Percentiles rank a stretch among this genome's conserved stretches.
phyloP scores from a whole-genome alignment of 495 filamentous ascomycete species.

The Penicillium bialowiezense region DNA sequence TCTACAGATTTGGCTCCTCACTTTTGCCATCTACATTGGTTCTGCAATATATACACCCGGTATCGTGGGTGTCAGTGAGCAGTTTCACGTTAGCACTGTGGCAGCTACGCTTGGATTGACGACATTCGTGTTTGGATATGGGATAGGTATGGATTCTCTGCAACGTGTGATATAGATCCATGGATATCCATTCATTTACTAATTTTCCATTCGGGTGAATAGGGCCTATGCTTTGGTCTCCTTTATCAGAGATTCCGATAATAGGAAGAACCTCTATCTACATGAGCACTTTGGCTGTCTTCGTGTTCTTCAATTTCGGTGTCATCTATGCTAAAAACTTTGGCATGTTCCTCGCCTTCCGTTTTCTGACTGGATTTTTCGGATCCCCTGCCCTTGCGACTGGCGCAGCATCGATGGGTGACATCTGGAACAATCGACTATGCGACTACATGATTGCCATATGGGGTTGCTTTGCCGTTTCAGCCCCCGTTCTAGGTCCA shows the following conservation, averaged over 20 bases:
- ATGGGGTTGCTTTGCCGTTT: slow-evolving; percentile 33
- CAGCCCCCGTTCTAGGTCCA: slow-evolving; percentile 43
- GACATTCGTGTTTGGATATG: slow-evolving; percentile 48
- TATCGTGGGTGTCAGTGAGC: slow-evolving; percentile 22
- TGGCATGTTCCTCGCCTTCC: slow-evolving; percentile 51
- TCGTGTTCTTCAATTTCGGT: slow-evolving; percentile 51
- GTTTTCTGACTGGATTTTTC: slow-evolving; percentile 53
- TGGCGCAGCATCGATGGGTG: slow-evolving; percentile 28
- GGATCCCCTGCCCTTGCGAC: slow-evolving; percentile 50
- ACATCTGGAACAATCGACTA: slow-evolving; percentile 28
- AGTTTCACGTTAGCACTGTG: slow-evolving; percentile 46
- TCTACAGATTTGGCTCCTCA: slow-evolving; percentile 24
- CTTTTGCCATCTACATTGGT: slow-evolving; percentile 32
- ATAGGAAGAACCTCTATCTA: slow-evolving; percentile 52
- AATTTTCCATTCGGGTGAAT: no score
- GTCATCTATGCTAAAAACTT: slow-evolving; percentile 48
- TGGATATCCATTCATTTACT: no score
- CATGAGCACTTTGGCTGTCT: slow-evolving; percentile 42
- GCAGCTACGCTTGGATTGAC: slow-evolving; percentile 50
- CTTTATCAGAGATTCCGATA: slow-evolving; percentile 48
- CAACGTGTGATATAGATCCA: no score
- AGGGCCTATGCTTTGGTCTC: slow-evolving; percentile 48
- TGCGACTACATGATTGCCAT: slow-evolving; percentile 35
- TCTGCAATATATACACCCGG: slow-evolving; percentile 31
- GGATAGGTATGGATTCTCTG: no score